phyloP scores from a whole-genome alignment of 805 yeast species.

The Zygosaccharomyces siamensis region DNA sequence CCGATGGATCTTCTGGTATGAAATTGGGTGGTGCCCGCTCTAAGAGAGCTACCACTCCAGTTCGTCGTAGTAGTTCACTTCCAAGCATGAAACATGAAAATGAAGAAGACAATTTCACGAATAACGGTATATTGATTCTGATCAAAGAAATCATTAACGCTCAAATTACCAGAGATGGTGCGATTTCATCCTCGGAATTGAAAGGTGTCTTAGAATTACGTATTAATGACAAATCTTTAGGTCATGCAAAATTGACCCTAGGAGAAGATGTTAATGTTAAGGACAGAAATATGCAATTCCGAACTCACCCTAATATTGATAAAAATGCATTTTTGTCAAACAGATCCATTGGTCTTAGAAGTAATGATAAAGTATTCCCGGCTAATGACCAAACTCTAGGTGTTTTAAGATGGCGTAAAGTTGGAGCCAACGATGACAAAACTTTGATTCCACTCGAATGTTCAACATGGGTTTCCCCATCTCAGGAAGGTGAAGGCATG shows the following conservation, averaged over 20 bases:
- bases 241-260: slow-evolving; percentile 61
- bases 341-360: slow-evolving; percentile 67
- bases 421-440: slow-evolving; percentile 56
- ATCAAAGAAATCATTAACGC: slow-evolving; percentile 76
- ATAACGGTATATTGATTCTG: slow-evolving; percentile 75
- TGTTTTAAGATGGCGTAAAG: slow-evolving; percentile 87
- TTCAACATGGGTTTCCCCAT: slow-evolving; percentile 77
- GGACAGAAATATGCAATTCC: slow-evolving; percentile 56
- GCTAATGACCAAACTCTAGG: slow-evolving; percentile 86
- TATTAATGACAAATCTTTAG: slow-evolving; percentile 67
- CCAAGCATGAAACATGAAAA: slow-evolving; percentile 12
- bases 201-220: slow-evolving; percentile 90
- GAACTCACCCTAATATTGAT: slow-evolving; percentile 96
- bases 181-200: slow-evolving; percentile 61
- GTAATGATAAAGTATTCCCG: slow-evolving; percentile 77
- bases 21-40: slow-evolving; percentile 23
- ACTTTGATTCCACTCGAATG: slow-evolving; percentile 59
- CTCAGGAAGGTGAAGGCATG: slow-evolving; percentile 48
- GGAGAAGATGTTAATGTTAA: slow-evolving; percentile 44
- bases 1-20: slow-evolving; percentile 27
- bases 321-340: slow-evolving; percentile 56
- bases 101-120: slow-evolving; percentile 36
- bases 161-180: slow-evolving; percentile 79
- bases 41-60: slow-evolving; percentile 7
- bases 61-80: slow-evolving; percentile 12